Evolutionary conservation across 768 basidiomycete species (phyloP).

Genomic region (Rhodotorula graminis): DNA sequence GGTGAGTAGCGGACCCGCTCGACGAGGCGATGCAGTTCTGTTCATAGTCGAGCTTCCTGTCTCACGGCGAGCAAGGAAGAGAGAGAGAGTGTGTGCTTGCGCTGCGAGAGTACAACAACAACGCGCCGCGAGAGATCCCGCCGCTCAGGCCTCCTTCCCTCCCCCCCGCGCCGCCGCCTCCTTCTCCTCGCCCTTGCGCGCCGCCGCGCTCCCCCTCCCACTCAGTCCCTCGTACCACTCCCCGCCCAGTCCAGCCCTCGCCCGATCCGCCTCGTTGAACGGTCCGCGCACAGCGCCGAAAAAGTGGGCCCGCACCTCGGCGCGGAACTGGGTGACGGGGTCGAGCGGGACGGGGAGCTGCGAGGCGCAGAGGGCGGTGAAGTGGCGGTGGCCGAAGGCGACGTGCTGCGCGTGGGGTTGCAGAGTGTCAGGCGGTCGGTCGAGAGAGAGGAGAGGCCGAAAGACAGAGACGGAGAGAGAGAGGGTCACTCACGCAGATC

Average conservation of each 20-base stretch:
- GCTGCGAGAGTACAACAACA: not conserved
- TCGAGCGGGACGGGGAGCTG: conserved; percentile 48
- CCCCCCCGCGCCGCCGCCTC: too few relatives aligned
- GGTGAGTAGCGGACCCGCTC: too few relatives aligned
- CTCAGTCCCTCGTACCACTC: conserved; percentile 68
- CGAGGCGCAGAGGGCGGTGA: conserved; percentile 25
- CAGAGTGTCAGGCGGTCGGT: too few relatives aligned
- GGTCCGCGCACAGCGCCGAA: conserved; percentile 70
- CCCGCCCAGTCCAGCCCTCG: conserved; percentile 65
- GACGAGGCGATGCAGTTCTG: not conserved
- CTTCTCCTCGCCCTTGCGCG: not conserved
- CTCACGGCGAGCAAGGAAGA: not conserved
- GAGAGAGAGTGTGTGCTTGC: too few relatives aligned
- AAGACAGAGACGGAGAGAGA: not conserved
- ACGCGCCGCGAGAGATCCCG: too few relatives aligned
- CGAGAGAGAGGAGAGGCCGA: too few relatives aligned
- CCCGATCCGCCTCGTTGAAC: conserved; percentile 70
- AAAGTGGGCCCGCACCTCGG: conserved; percentile 66
- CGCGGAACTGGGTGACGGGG: conserved; percentile 63
- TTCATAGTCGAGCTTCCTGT: not conserved
- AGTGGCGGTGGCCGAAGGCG: conserved; percentile 20
- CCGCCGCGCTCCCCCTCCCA: conserved; percentile 51
- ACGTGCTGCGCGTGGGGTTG: not conserved
- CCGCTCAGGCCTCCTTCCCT: not conserved
- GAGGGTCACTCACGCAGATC: conserved; percentile 48